These are phyloP conservation scores for Teunomyces funiuensis DNA, from an alignment of 805 yeast genomes.

Conservation along the genomic window DNA sequence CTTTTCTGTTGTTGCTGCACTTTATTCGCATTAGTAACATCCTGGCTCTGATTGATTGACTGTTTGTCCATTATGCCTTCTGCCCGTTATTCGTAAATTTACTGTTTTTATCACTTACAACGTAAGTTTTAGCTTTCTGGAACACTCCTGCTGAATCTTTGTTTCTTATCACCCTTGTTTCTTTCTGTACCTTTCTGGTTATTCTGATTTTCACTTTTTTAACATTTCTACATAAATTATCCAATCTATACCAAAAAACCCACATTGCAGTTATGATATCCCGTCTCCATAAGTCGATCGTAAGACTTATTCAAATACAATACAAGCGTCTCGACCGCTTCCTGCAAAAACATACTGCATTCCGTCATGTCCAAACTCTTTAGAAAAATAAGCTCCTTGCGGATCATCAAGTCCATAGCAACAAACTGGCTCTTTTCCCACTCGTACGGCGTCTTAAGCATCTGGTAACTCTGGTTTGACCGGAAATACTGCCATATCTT, in stretches of 20 bases:
- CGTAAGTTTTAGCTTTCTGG: too few relatives aligned
- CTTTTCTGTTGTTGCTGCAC: too few relatives aligned
- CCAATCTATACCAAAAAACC: slow-evolving; percentile 1
- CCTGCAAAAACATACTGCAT: slow-evolving; percentile 1
- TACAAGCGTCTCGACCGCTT: not conserved
- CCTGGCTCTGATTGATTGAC: too few relatives aligned
- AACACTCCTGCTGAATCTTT: too few relatives aligned
- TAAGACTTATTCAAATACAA: slow-evolving; percentile 1
- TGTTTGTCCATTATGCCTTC: too few relatives aligned
- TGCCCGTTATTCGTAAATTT: too few relatives aligned
- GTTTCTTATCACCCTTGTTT: too few relatives aligned
- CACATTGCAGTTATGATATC: not conserved
- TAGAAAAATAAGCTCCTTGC: not conserved
- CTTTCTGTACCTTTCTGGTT: too few relatives aligned
- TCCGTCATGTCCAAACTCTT: slow-evolving; percentile 1
- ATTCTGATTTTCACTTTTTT: not conserved
- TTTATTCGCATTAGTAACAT: too few relatives aligned
- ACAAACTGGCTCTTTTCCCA: not conserved
- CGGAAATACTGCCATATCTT: slow-evolving; percentile 1
- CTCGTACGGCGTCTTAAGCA: not conserved
- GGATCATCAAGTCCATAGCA: not conserved
- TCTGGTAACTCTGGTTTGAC: not conserved
- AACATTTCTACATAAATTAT: not conserved
- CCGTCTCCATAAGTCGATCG: slow-evolving; percentile 1
- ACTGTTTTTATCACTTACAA: too few relatives aligned